Percentiles rank a stretch among this genome's conserved stretches.
Evolutionary conservation across 2,329 filamentous ascomycete species (phyloP).

Genomic region (Ophiocordyceps camponoti-rufipedis): DNA sequence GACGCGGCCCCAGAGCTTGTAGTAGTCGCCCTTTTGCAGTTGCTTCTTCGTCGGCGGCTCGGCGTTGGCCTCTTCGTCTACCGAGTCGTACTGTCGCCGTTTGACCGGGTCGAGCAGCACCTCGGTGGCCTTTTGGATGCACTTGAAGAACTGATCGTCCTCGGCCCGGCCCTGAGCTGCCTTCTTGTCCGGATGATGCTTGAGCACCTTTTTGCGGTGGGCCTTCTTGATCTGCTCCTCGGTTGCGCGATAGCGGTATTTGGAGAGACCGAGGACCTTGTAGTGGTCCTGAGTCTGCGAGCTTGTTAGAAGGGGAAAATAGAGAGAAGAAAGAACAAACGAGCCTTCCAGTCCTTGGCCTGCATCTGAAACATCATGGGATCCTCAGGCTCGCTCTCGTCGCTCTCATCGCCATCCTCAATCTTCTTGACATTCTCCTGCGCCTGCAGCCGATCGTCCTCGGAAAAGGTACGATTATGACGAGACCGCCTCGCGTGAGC

Average conservation of each 20-base stretch:
- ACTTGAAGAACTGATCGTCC: slow-evolving; percentile 99
- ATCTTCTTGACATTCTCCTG: slow-evolving; percentile 90
- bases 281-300: slow-evolving; percentile 84
- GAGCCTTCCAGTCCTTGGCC: slow-evolving; percentile 98
- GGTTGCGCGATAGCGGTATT: slow-evolving; percentile 81
- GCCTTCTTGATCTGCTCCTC: slow-evolving; percentile 98
- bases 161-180: slow-evolving; percentile 73
- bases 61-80: slow-evolving; percentile 84
- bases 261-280: slow-evolving; percentile 80
- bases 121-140: slow-evolving; percentile 96
- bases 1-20: slow-evolving; percentile 81
- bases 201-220: slow-evolving; percentile 98
- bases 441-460: slow-evolving; percentile 95
- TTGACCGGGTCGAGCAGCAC: slow-evolving; percentile 81
- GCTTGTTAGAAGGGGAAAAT: not conserved
- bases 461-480: slow-evolving; percentile 94
- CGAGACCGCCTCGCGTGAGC: slow-evolving; percentile 90
- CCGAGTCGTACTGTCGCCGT: slow-evolving; percentile 89
- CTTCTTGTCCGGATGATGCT: slow-evolving; percentile 98
- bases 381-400: slow-evolving; percentile 89
- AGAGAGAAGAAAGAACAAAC: slow-evolving; percentile 4
- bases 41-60: slow-evolving; percentile 90
- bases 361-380: slow-evolving; percentile 80
- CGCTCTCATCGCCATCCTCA: slow-evolving; percentile 75
- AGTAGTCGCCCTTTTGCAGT: slow-evolving; percentile 70